A percentile compares a stretch with the other conserved stretches of the same genome.
Evolutionary conservation across 139 green algal genomes (phyloP).

Genomic region (Coccomyxa sp.): DNA sequence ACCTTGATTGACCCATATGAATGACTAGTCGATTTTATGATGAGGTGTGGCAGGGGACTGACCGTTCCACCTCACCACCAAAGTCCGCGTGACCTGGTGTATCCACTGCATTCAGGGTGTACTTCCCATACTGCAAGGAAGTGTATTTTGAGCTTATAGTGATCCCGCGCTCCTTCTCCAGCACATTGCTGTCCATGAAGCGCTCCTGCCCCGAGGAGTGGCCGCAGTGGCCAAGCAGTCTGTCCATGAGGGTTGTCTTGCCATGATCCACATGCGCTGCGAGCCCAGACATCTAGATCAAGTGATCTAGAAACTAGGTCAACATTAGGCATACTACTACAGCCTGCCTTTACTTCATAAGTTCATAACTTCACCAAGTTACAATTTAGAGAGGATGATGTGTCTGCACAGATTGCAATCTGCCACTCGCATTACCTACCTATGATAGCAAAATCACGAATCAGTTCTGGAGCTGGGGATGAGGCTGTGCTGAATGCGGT

Average conservation of each 20-base stretch:
- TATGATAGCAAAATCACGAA: slow-evolving; percentile 27
- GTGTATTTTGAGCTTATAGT: slow-evolving; percentile 86
- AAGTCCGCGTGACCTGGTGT: slow-evolving; percentile 92
- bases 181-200: slow-evolving; percentile 74
- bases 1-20: no score
- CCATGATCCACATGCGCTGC: slow-evolving; percentile 89
- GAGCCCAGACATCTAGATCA: background rate
- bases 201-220: slow-evolving; percentile 37
- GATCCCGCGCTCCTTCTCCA: slow-evolving; percentile 87
- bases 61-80: slow-evolving; percentile 87
- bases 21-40: background rate
- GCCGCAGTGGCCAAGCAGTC: slow-evolving; percentile 57
- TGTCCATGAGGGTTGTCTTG: slow-evolving; percentile 86
- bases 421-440: background rate
- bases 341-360: background rate
- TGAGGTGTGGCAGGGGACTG: slow-evolving; percentile 5
- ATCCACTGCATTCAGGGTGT: slow-evolving; percentile 83
- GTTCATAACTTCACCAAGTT: no score
- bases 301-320: background rate
- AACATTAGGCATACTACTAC: background rate
- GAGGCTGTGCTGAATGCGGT: background rate
- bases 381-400: no score
- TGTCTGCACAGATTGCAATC: no score
- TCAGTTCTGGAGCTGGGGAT: background rate
- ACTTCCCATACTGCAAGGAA: slow-evolving; percentile 37